Evolutionary conservation across 176 grass and related monocot species (phyloP), one percentile per base, ranked within the genome.

Genomic region (Pontederia crassipes): DNA sequence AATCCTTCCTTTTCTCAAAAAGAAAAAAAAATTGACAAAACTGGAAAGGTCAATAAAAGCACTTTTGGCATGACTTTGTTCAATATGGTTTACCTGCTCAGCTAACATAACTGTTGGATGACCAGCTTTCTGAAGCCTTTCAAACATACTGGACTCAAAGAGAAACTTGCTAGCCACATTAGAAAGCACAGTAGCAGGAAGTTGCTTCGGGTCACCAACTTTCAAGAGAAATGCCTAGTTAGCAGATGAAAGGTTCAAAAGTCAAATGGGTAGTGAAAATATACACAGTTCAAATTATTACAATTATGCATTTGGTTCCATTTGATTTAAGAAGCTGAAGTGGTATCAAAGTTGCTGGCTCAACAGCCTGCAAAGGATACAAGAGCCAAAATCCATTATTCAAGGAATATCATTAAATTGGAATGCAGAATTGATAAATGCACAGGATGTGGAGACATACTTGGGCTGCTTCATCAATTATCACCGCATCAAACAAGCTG

Each of bases 81-180:
- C 24, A 49, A 27, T 15, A n/a, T 54, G 20, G 40, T 24, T 72
- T 64, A 95, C 91, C 91, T 97, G 92, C 74, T 91, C 77, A 46
- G 84, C 88, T 54, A 97, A 81, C 87, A 97, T 97, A 72, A 85
- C 85, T 61, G 91, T 87, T 48, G 87, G 87, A 46, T 91, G 88
- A 24, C 92, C 92, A 59, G 92, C 92, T 83, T 70, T 79, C 68
- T 97, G 92, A 28, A 97, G 73, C 52, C 92, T 81, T 69, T 97
- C 92, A 91, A 97, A 97, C 92, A 97, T 97, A 74, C 92, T 97
- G 71, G 87, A 97, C 59, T 97, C 84, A 52, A 88, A 97, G 14
- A 82, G 69, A 84, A 90, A 97, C 64, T 97, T 97, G 64, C 87
- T 85, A 45, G 87, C 87, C 53, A 97, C 73, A 75, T 78, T 78